Evolutionary conservation across 2,329 filamentous ascomycete genomes (phyloP).

Genomic region (Exophiala calicioides): DNA sequence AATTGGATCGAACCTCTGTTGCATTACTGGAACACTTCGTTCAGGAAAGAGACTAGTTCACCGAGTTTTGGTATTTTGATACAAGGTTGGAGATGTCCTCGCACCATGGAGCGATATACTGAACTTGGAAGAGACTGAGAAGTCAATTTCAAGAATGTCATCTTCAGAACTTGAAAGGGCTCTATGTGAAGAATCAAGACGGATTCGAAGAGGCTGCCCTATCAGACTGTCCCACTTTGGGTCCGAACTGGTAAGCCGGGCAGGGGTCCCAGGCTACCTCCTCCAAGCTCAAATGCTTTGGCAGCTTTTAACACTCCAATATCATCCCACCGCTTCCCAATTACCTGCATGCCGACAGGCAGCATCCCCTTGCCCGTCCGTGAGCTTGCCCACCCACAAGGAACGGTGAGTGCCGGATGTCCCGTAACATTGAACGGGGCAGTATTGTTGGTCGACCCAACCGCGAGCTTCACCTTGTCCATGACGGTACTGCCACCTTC

Average conservation of each 20-base stretch:
- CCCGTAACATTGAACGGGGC: conserved; percentile 54
- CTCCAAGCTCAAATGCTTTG: conserved; percentile 34
- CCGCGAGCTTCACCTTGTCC: conserved; percentile 46
- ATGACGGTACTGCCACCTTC: conserved; percentile 36
- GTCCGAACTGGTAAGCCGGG: too few species aligned
- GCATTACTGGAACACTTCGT: too few species aligned
- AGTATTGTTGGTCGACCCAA: conserved; percentile 50
- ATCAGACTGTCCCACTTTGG: too few species aligned
- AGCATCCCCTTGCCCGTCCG: conserved; percentile 39
- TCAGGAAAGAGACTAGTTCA: too few species aligned
- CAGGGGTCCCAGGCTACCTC: conserved; percentile 22
- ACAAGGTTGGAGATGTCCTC: too few species aligned
- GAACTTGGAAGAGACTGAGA: too few species aligned
- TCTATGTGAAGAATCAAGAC: too few species aligned
- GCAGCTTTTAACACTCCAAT: conserved; percentile 34
- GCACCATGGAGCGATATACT: too few species aligned
- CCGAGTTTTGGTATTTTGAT: too few species aligned
- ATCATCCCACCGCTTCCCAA: conserved; percentile 43
- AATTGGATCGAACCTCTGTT: too few species aligned
- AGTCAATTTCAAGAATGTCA: too few species aligned
- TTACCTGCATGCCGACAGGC: conserved; percentile 59
- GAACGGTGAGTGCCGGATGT: conserved; percentile 53
- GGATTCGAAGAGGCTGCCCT: background rate
- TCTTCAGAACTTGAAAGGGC: too few species aligned
- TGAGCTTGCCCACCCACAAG: conserved; percentile 44